Conservation (phyloP, 352 stramenopile species). For the Pythium pectinolyticum region DNA sequence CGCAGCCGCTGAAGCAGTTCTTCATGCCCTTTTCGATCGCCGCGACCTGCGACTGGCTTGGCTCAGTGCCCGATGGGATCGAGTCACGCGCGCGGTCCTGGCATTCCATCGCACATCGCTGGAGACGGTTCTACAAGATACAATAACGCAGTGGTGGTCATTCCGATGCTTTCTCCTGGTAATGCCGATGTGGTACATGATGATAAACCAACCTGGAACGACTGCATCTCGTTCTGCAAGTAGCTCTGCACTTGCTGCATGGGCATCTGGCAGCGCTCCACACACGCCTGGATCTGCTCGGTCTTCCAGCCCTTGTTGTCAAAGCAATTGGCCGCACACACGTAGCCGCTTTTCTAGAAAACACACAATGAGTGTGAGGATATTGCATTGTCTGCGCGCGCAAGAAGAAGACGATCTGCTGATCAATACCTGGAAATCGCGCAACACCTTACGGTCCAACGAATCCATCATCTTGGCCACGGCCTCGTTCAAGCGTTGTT, state of each 20-base stretch:
- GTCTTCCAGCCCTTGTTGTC: slow-evolving; percentile 80
- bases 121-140: slow-evolving; percentile 68
- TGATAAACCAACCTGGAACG: slow-evolving; percentile 46
- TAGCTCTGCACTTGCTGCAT: slow-evolving; percentile 85
- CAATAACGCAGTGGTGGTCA: no score
- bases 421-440: slow-evolving; percentile 59
- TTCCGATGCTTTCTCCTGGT: no score
- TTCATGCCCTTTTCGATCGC: slow-evolving; percentile 78
- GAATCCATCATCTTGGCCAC: slow-evolving; percentile 84
- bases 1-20: slow-evolving; percentile 58
- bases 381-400: background rate
- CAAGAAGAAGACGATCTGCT: no score
- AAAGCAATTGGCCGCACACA: slow-evolving; percentile 87
- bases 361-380: background rate
- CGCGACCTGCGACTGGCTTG: slow-evolving; percentile 70
- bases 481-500: slow-evolving; percentile 79
- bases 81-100: slow-evolving; percentile 79
- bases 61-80: slow-evolving; percentile 54
- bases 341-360: slow-evolving; percentile 74
- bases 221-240: slow-evolving; percentile 81
- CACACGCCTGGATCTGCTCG: slow-evolving; percentile 77
- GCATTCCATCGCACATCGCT: slow-evolving; percentile 86
- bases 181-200: background rate
- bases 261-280: slow-evolving; percentile 85
- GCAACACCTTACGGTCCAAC: slow-evolving; percentile 74